phyloP scores from a whole-genome alignment of 2,329 filamentous ascomycete genomes.

The Sporothrix sp. region DNA sequence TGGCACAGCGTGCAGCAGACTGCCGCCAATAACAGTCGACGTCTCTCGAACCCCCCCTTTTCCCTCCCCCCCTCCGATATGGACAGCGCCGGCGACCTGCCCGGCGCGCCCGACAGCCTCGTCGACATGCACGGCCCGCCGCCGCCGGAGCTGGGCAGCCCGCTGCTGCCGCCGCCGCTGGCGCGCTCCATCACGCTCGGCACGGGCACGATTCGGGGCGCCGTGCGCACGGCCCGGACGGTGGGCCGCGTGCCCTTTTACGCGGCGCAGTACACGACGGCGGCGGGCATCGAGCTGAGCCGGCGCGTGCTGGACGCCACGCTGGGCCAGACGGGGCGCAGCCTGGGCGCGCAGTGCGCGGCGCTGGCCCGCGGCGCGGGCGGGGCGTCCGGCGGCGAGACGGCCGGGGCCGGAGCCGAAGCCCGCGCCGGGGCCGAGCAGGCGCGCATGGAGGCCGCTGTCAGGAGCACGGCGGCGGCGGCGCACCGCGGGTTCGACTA shows the following conservation, averaged over 20 bases:
- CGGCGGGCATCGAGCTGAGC: slow-evolving; percentile 48
- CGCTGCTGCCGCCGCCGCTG: slow-evolving; percentile 44
- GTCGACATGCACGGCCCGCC: slow-evolving; percentile 10
- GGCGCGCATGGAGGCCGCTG: slow-evolving; percentile 34
- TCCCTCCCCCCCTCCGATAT: too few relatives aligned
- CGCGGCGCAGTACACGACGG: slow-evolving; percentile 44
- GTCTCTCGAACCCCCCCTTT: too few relatives aligned
- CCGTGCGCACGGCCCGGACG: slow-evolving; percentile 43
- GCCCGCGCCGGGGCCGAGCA: slow-evolving; percentile 19
- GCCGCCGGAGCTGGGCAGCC: slow-evolving; percentile 12
- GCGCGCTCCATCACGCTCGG: slow-evolving; percentile 52
- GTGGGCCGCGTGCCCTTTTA: slow-evolving; percentile 43
- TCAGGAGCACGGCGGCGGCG: slow-evolving; percentile 29
- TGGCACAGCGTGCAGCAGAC: too few relatives aligned
- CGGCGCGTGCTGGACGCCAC: slow-evolving; percentile 46
- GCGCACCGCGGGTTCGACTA: slow-evolving; percentile 17
- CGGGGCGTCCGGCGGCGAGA: neutral
- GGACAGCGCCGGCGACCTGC: neutral
- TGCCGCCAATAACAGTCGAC: too few relatives aligned
- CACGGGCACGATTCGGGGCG: slow-evolving; percentile 49
- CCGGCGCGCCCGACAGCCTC: neutral
- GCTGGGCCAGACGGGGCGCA: slow-evolving; percentile 41
- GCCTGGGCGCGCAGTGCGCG: slow-evolving; percentile 25
- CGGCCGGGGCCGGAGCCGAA: too few relatives aligned
- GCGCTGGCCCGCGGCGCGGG: neutral